Evolutionary conservation across 495 filamentous ascomycete species (phyloP), one percentile per base, ranked within the genome.

Genomic region (Xylaria bambusicola): DNA sequence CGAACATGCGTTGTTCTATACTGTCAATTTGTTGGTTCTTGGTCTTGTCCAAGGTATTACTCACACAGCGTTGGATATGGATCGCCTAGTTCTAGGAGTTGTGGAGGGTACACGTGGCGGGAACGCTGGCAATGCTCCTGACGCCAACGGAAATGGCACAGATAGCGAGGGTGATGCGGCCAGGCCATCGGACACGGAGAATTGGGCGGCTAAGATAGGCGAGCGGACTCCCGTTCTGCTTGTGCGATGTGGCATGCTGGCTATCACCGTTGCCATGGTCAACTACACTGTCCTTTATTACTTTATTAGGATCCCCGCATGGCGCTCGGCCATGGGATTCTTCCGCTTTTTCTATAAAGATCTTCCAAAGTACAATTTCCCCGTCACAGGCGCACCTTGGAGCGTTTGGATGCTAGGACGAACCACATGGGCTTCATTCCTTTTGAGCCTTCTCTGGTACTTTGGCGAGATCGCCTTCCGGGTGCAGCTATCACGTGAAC

Each of bases 1-100:
- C 70, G 94, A 98, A 73, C 79, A 89, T 62, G 85, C 90, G 1
- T 80, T 98, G 31, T 96, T 92, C 71, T 77, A 97, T 17, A 85
- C 89, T 8, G 83, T 83, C 41, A 83, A 88, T 63, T 82, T 93
- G 55, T 60, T 89, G 6, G 71, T 84, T 1, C 75, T 93, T 17
- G 92, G 88, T 5, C 61, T 89, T 36, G 73, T 79, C 21, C 91
- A 97, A 73, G 82, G 89, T 1, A 60, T 79, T 10, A 56, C 80
- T 29, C 94, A 98, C 64, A 73, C 96, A 15, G 84, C 79, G 58
- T 78, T 75, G 56, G 93, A 97, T 67, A 86, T 86, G 63, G 92
- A 96, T 70, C 80, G 80, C 38, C 71, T 96, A 31, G 66, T 77
- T 13, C 72, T 95, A 3, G 75, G 78, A 3, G 62, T 60, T 3